Conservation (phyloP, 495 filamentous ascomycete species). For the Articulospora tetracladia region DNA sequence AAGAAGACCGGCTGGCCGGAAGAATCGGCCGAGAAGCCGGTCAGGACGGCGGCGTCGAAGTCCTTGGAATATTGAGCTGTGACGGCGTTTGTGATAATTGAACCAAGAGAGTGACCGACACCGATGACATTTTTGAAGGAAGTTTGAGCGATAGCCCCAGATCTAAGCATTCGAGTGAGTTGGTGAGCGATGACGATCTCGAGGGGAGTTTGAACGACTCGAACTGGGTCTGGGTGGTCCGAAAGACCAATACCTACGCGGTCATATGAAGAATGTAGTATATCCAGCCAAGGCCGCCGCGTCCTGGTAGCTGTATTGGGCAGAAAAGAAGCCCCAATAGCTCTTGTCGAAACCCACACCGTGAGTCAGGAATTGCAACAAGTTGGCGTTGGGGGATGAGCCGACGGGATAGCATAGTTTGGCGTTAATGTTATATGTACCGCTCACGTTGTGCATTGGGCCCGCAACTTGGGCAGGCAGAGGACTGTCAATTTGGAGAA, state of each 20-base stretch:
- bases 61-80: not conserved
- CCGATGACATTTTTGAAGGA: conserved; percentile 43
- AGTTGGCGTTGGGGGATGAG: not conserved
- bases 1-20: conserved; percentile 10
- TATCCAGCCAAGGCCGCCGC: conserved; percentile 31
- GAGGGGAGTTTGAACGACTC: conserved; percentile 32
- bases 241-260: conserved; percentile 36
- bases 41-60: conserved; percentile 11
- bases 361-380: conserved; percentile 15
- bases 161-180: conserved; percentile 30
- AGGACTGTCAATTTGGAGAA: conserved; percentile 6
- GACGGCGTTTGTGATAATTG: conserved; percentile 35
- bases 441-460: conserved; percentile 21
- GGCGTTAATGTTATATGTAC: conserved; percentile 32
- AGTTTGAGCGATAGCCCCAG: conserved; percentile 19
- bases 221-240: conserved; percentile 18
- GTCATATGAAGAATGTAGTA: conserved; percentile 38
- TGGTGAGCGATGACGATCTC: conserved; percentile 34
- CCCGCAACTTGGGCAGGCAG: conserved; percentile 26
- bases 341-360: conserved; percentile 7
- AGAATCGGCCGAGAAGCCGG: conserved; percentile 11
- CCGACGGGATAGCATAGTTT: conserved; percentile 32
- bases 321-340: conserved; percentile 16
- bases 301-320: conserved; percentile 30
- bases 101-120: conserved; percentile 54